Evolutionary conservation across 1,284 basidiomycete species (phyloP).

Genomic region (Microbotryomycetes sp.): DNA sequence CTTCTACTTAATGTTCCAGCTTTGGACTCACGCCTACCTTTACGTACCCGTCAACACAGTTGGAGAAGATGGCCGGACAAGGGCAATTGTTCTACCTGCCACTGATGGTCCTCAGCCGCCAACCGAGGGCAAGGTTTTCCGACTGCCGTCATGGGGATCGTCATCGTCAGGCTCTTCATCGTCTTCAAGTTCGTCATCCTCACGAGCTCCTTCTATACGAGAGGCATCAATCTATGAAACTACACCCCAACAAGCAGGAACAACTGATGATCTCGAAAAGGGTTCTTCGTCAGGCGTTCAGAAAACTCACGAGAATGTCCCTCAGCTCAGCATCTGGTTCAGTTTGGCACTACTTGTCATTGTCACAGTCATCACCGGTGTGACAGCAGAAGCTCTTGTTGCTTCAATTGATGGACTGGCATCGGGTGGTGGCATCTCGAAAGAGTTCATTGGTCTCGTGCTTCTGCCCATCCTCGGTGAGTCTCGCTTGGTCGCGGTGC

Average conservation of each 20-base stretch:
- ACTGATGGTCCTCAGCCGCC: conserved; percentile 38
- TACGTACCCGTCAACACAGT: conserved; percentile 27
- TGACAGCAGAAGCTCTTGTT: conserved; percentile 83
- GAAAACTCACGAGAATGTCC: conserved; percentile 46
- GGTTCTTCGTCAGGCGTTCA: conserved; percentile 10
- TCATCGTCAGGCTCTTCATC: conserved; percentile 34
- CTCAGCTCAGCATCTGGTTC: conserved; percentile 48
- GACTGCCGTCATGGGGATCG: conserved; percentile 38
- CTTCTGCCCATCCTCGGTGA: conserved; percentile 62
- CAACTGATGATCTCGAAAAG: conserved; percentile 3
- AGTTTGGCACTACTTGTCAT: conserved; percentile 45
- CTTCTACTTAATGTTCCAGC: conserved; percentile 46
- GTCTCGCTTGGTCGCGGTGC: conserved; percentile 36
- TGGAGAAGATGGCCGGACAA: conserved; percentile 17
- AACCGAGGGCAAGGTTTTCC: conserved; percentile 36
- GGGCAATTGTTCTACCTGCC: conserved; percentile 28
- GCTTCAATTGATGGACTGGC: conserved; percentile 67
- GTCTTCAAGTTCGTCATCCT: not conserved
- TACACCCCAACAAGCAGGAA: not conserved
- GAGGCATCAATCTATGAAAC: not conserved
- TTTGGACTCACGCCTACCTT: conserved; percentile 55
- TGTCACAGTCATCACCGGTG: conserved; percentile 49
- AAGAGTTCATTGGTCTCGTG: conserved; percentile 79
- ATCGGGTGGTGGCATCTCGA: conserved; percentile 46
- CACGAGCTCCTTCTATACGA: not conserved